Conservation (phyloP, 345 rosid genomes). For the Eucalyptus microcorys region DNA sequence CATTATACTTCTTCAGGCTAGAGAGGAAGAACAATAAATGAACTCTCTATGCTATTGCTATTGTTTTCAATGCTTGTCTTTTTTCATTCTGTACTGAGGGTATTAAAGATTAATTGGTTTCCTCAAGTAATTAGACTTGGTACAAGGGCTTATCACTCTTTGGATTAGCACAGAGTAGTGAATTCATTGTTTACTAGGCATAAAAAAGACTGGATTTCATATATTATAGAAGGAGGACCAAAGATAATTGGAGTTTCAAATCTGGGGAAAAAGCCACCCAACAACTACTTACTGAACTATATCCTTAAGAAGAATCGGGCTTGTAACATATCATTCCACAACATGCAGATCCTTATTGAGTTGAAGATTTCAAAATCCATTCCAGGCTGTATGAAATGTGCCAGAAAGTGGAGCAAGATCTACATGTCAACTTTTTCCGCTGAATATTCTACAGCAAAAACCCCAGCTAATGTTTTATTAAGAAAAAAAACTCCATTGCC, state of each 20-base stretch:
- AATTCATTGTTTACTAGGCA: neutral
- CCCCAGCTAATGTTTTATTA: neutral
- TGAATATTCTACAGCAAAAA: neutral
- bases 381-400: neutral
- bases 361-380: neutral
- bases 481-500: neutral
- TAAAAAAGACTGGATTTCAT: neutral
- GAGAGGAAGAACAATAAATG: neutral
- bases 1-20: neutral
- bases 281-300: neutral
- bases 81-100: neutral
- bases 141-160: neutral
- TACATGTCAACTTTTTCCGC: neutral
- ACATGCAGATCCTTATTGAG: neutral
- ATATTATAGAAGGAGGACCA: neutral
- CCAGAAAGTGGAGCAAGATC: neutral
- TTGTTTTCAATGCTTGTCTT: neutral
- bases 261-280: neutral
- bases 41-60: neutral
- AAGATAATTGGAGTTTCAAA: neutral
- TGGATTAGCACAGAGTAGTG: neutral
- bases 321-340: neutral
- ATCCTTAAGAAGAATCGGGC: neutral
- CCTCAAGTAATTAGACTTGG: neutral
- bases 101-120: neutral